Conservation (phyloP, 805 yeast species). For the Wickerhamiella parazyma region DNA sequence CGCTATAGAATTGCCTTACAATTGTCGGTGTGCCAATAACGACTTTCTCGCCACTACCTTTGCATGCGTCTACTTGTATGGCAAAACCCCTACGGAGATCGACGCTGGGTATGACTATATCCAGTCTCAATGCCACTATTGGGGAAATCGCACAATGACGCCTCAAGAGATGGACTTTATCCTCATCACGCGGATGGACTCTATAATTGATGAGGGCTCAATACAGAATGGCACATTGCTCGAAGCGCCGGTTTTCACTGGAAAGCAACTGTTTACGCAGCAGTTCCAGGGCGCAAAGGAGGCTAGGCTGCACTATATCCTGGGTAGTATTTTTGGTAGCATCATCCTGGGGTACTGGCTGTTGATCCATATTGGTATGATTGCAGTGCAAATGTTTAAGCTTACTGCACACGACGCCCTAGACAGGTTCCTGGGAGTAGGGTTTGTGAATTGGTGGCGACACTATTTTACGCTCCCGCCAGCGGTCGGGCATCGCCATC, state of each 20-base stretch:
- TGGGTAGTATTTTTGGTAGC: slow-evolving; percentile 23
- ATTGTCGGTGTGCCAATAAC: slow-evolving; percentile 21
- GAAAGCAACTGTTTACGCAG: slow-evolving; percentile 9
- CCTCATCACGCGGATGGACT: slow-evolving; percentile 21
- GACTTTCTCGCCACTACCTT: slow-evolving; percentile 24
- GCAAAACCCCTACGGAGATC: slow-evolving; percentile 14
- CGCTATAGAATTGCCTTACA: slow-evolving; percentile 16
- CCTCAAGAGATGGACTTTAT: slow-evolving; percentile 19
- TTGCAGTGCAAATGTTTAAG: slow-evolving; percentile 12
- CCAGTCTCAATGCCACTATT: slow-evolving; percentile 21
- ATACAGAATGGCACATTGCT: slow-evolving; percentile 3
- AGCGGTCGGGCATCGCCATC: slow-evolving; percentile 21
- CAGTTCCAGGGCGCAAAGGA: slow-evolving; percentile 19
- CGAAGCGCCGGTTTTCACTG: slow-evolving; percentile 15
- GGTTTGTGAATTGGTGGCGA: slow-evolving; percentile 16
- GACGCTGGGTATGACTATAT: slow-evolving; percentile 20
- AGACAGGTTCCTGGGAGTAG: slow-evolving; percentile 22
- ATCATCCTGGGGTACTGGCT: slow-evolving; percentile 25
- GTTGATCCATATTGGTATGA: slow-evolving; percentile 13
- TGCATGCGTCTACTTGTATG: slow-evolving; percentile 20
- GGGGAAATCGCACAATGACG: slow-evolving; percentile 19
- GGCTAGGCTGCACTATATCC: slow-evolving; percentile 21
- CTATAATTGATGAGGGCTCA: slow-evolving; percentile 10
- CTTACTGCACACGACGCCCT: slow-evolving; percentile 19
- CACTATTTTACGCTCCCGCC: slow-evolving; percentile 26